These are phyloP conservation scores for Eucalyptus paniculata DNA, from an alignment of 345 rosid genomes.

Conservation along the genomic window DNA sequence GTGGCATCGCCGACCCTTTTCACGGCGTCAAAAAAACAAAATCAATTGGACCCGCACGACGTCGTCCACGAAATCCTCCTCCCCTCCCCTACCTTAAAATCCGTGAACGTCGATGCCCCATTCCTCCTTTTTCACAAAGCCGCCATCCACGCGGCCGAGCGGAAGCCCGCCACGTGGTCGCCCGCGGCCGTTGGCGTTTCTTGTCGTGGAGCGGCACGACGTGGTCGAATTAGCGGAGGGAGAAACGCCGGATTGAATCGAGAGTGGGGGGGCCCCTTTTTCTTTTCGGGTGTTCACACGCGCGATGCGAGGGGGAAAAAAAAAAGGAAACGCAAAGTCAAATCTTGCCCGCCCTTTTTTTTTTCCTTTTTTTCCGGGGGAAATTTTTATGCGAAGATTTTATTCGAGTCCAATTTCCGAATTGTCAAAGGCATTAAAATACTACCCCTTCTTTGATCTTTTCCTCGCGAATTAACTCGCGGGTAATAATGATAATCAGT, in stretches of 20 bases:
- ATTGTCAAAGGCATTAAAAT: not conserved
- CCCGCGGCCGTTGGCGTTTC: not conserved
- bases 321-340: not conserved
- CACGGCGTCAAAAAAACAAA: not conserved
- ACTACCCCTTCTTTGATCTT: not conserved
- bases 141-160: not conserved
- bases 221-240: not conserved
- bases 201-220: not conserved
- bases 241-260: not conserved
- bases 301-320: not conserved
- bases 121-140: not conserved
- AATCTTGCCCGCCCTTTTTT: not conserved
- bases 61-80: not conserved
- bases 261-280: no score
- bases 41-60: not conserved
- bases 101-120: not conserved
- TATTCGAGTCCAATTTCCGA: not conserved
- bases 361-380: not conserved
- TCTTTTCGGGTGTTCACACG: not conserved
- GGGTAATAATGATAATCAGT: not conserved
- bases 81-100: not conserved
- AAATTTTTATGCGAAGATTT: not conserved
- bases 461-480: not conserved
- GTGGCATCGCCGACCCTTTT: not conserved
- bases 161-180: not conserved